Evolutionary conservation across 2,329 filamentous ascomycete genomes (phyloP).

Genomic region (Fusarium temperatum): DNA sequence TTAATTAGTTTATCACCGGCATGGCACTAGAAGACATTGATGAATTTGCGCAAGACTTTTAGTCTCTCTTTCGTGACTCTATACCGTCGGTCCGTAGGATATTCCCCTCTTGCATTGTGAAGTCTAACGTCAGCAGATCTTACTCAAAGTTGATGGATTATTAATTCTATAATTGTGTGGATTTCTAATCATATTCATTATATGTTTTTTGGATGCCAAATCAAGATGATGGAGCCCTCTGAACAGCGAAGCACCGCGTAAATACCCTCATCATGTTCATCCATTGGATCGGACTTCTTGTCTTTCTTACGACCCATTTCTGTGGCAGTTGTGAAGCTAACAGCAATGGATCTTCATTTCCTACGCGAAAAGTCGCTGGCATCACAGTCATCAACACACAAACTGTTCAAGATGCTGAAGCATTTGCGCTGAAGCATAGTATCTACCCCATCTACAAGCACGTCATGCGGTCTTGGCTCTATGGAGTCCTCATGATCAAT

Average conservation of each 20-base stretch:
- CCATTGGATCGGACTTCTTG: fast-evolving
- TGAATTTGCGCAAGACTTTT: too few relatives aligned
- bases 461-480: slow-evolving; percentile 19
- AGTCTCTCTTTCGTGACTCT: too few relatives aligned
- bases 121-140: not conserved
- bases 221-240: not conserved
- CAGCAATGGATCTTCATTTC: fast-evolving
- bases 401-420: slow-evolving; percentile 1
- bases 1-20: fast-evolving
- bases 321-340: not conserved
- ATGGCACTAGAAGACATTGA: too few relatives aligned
- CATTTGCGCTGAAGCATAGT: not conserved
- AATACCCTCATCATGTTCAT: not conserved
- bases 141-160: not conserved
- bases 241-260: fast-evolving
- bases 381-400: slow-evolving; percentile 5
- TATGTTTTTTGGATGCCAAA: fast-evolving
- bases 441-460: slow-evolving; percentile 19
- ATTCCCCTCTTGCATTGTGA: not conserved
- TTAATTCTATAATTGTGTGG: fast-evolving
- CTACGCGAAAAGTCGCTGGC: not conserved
- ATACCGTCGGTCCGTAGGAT: not conserved
- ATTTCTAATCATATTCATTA: not conserved
- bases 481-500: not conserved
- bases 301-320: too few relatives aligned